Conservation (phyloP, 2,329 filamentous ascomycete genomes). For the Chaetomium strumarium region DNA sequence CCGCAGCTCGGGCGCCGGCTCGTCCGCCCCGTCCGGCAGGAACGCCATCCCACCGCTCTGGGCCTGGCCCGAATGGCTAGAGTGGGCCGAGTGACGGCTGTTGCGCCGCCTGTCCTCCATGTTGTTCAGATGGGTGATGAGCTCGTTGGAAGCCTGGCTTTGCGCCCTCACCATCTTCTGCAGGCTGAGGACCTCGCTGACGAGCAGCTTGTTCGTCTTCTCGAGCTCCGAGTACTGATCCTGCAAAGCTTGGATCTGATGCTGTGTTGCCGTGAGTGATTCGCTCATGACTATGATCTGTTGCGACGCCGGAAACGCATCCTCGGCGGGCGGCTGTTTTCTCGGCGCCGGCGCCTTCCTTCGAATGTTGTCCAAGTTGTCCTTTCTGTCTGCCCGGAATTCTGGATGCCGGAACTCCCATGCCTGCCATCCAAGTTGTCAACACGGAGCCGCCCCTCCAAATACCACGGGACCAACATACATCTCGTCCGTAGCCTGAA, state of each 20-base stretch:
- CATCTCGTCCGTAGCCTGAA: slow-evolving; percentile 74
- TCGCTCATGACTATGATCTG: slow-evolving; percentile 86
- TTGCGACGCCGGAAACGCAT: slow-evolving; percentile 72
- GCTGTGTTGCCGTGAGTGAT: slow-evolving; percentile 82
- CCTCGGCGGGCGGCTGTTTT: slow-evolving; percentile 61
- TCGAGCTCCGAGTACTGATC: slow-evolving; percentile 76
- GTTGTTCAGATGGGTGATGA: slow-evolving; percentile 51
- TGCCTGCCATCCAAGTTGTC: slow-evolving; percentile 45
- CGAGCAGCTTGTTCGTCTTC: slow-evolving; percentile 55
- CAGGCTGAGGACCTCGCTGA: slow-evolving; percentile 55
- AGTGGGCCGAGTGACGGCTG: slow-evolving; percentile 34
- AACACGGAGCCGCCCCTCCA: slow-evolving; percentile 23
- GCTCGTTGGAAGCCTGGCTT: slow-evolving; percentile 51
- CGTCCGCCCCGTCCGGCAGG: slow-evolving; percentile 42
- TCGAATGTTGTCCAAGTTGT: slow-evolving; percentile 92
- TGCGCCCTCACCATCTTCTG: slow-evolving; percentile 56
- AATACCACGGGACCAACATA: slow-evolving; percentile 34
- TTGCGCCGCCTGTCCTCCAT: slow-evolving; percentile 41
- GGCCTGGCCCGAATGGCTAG: slow-evolving; percentile 33
- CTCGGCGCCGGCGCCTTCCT: slow-evolving; percentile 89
- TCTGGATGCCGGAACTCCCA: slow-evolving; percentile 98
- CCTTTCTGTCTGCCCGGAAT: slow-evolving; percentile 92
- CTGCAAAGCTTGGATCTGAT: slow-evolving; percentile 83
- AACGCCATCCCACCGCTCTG: slow-evolving; percentile 38
- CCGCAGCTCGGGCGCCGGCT: slow-evolving; percentile 46